Conservation (phyloP, 257 asterid species). For the Agastache rugosa region DNA sequence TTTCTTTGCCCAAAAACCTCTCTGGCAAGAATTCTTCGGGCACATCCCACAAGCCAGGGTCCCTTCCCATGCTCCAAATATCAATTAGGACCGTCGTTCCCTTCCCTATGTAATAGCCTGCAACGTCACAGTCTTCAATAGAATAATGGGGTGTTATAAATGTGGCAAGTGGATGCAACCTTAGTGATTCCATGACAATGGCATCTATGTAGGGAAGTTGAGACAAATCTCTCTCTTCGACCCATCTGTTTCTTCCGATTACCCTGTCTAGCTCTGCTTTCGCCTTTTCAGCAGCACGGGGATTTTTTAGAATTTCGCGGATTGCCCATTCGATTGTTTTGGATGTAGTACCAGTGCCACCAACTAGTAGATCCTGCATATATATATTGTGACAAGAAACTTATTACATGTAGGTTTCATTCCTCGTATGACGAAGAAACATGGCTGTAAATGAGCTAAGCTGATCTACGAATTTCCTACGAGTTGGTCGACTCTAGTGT, state of each 20-base stretch:
- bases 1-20: conserved; percentile 38
- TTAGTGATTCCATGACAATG: conserved; percentile 37
- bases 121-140: conserved; percentile 36
- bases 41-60: conserved; percentile 34
- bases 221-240: conserved; percentile 35
- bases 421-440: neutral
- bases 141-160: conserved; percentile 38
- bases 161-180: conserved; percentile 40
- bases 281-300: conserved; percentile 21
- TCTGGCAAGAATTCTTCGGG: conserved; percentile 35
- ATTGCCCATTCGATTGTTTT: conserved; percentile 35
- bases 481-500: too few species aligned
- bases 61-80: conserved; percentile 39
- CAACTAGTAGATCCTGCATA: conserved; percentile 31
- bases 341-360: conserved; percentile 37
- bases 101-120: conserved; percentile 36
- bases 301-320: conserved; percentile 23
- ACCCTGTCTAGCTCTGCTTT: conserved; percentile 40
- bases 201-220: conserved; percentile 44
- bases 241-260: conserved; percentile 44
- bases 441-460: neutral
- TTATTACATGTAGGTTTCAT: too few species aligned
- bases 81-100: conserved; percentile 38
- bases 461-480: too few species aligned
- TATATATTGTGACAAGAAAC: neutral